phyloP scores from a whole-genome alignment of 2,329 filamentous ascomycete species.

The Emergomyces orientalis region DNA sequence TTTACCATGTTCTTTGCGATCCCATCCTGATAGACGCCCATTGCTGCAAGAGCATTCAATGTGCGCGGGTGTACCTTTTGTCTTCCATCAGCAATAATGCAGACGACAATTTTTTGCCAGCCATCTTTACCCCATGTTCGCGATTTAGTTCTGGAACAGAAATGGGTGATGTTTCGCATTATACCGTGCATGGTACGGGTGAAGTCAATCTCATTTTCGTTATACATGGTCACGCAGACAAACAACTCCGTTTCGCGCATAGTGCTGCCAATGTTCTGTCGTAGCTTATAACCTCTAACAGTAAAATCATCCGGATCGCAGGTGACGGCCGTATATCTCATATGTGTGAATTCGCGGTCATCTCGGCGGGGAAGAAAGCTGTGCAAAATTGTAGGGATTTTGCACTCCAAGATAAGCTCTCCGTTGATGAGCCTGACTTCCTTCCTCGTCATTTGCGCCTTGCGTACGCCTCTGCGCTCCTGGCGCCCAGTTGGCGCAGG shows the following conservation, averaged over 20 bases:
- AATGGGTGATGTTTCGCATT: conserved; percentile 96
- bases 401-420: conserved; percentile 94
- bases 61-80: conserved; percentile 89
- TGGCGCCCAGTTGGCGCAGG: conserved; percentile 81
- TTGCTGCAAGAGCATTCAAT: conserved; percentile 84
- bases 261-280: conserved; percentile 78
- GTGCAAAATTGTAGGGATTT: conserved; percentile 96
- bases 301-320: conserved; percentile 95
- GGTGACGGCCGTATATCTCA: conserved; percentile 98
- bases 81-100: conserved; percentile 88
- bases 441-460: conserved; percentile 81
- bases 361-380: conserved; percentile 89
- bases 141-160: conserved; percentile 84
- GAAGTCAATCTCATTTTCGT: conserved; percentile 94
- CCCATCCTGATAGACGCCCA: conserved; percentile 96
- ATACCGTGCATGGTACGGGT: conserved; percentile 97
- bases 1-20: conserved; percentile 99
- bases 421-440: conserved; percentile 96
- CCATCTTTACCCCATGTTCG: conserved; percentile 94
- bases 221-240: conserved; percentile 98
- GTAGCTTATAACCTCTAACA: conserved; percentile 76
- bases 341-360: conserved; percentile 94
- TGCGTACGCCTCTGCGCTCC: conserved; percentile 73
- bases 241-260: conserved; percentile 87
- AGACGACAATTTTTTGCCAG: conserved; percentile 99